Evolutionary conservation across 192 early-diverging fungal genomes (phyloP), one percentile per base, ranked within the genome.

Genomic region (Cetraspora pellucida): DNA sequence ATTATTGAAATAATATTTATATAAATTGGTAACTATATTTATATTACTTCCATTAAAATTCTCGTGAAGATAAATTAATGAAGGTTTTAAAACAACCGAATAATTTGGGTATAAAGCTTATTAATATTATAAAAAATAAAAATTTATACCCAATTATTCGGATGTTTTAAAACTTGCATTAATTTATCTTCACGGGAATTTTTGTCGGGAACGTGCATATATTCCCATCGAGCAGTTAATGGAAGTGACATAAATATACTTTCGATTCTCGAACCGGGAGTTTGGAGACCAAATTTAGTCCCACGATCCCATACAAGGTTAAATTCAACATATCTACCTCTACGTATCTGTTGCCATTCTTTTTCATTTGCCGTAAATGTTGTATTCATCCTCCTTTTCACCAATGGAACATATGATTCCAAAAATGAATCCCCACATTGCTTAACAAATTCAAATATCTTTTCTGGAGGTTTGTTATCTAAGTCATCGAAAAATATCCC

Each of bases 401-500:
- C 84, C 44, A 98, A 92, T 9, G 97, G 97, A 49, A 96, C 77
- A 77, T 99, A 99, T 43, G 95, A 93, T 14, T 82, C 82, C 14
- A 93, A 83, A 81, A 99, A 94, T 9, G 89, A 80, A 52, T 89
- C 85, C n/a, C 94, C 95, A 44, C 92, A 93, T 52, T 93, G 88
- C 72, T 92, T 87, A 11, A 96, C 92, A 86, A 95, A 97, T 0
- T 75, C 84, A 82, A 96, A 99, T 45, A 94, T 77, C 69, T 94
- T 88, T 52, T 97, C 92, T 3, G 87, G 83, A 21, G 78, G 66
- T 78, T 89, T 90, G 59, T 91, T 88, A 66, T 93, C 91, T 52
- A 98, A 80, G 78, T 99, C 97, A 77, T 99, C 97, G 83, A 99
- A 99, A 83, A 99, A 99, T 81, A 98, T 98, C 31, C 97, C 97